These are phyloP conservation scores for Ophiostoma montium DNA, from an alignment of 2,329 filamentous ascomycete species.

Conservation along the genomic window DNA sequence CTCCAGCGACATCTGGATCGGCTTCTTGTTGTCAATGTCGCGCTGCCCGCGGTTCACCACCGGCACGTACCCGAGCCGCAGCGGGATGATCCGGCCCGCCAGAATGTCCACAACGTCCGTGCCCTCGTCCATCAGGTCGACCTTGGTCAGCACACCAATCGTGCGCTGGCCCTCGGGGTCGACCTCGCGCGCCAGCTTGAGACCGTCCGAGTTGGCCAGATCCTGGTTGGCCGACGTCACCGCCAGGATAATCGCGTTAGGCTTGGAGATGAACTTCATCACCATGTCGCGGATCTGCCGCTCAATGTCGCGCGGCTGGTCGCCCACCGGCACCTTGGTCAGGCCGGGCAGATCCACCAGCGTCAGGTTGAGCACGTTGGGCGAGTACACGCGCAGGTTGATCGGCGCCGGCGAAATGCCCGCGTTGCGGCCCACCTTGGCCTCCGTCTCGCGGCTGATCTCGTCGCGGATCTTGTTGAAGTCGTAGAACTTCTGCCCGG, in stretches of 20 bases:
- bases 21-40: conserved; percentile 97
- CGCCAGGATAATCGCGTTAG: conserved; percentile 93
- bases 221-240: conserved; percentile 97
- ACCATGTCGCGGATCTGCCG: conserved; percentile 96
- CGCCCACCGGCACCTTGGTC: conserved; percentile 96
- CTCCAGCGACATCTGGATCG: conserved; percentile 80
- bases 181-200: conserved; percentile 94
- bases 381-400: conserved; percentile 96
- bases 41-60: conserved; percentile 96
- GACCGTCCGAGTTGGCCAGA: conserved; percentile 91
- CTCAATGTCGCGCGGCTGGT: conserved; percentile 95
- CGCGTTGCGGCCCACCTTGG: conserved; percentile 71
- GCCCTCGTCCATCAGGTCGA: conserved; percentile 97
- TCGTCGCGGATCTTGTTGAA: conserved; percentile 98
- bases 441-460: conserved; percentile 68
- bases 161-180: conserved; percentile 88
- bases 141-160: conserved; percentile 89
- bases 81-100: conserved; percentile 89
- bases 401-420: conserved; percentile 96
- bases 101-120: conserved; percentile 97
- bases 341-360: conserved; percentile 90
- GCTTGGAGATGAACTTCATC: conserved; percentile 95
- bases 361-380: conserved; percentile 89
- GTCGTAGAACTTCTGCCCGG: conserved; percentile 77
- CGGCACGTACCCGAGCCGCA: conserved; percentile 83